Evolutionary conservation across 2,329 filamentous ascomycete genomes (phyloP), one percentile per base, ranked within the genome.

Genomic region (Nannizziopsis arthrosporioides): DNA sequence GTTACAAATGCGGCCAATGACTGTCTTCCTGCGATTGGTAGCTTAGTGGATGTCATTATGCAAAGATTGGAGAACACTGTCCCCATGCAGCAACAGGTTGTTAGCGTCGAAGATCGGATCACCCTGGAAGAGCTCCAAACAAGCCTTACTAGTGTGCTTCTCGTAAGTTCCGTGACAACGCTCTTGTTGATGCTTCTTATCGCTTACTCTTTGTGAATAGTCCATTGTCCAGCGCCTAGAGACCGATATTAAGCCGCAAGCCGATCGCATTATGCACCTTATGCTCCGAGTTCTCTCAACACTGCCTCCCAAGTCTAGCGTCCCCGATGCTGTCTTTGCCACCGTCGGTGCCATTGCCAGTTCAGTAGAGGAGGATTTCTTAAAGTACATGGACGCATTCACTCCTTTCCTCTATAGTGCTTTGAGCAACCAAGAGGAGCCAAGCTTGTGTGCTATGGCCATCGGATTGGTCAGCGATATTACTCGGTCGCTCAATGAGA

Each of bases 121-220:
- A 93, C 85, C 4, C 76, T 98, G 3, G 89, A 96, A 64, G 92
- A 98, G 68, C 94, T 98, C 78, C 92, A 96, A 72, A 95, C 89
- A 44, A 95, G 89, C 66, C 75, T 98, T 61, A 84, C 82, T 65
- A 93, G 86, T 47, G 92, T 96, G 36, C 74, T 96, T 43, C 81
- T 95, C 69, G 67, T 70, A 61, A 55, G 66, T 54, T 36, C 31
- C 22, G 17, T 39, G 14, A 39, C 6, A 4, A 41, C 11, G 17
- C 31, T 18, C 22, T 4, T 27, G 7, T 27, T 27, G 22, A 27
- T 18, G 11, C 19, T 15, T 53, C 43, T 53, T 58, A 41, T 59
- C 43, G 14, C 34, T 27, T 51, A 18, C 37, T 36, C 43, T 31
- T 38, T 32, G 22, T 7, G 17, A 34, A 5, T 48, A 68, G 67